Evolutionary conservation across 1,284 basidiomycete genomes (phyloP).

Genomic region (Phylloporus gajari): DNA sequence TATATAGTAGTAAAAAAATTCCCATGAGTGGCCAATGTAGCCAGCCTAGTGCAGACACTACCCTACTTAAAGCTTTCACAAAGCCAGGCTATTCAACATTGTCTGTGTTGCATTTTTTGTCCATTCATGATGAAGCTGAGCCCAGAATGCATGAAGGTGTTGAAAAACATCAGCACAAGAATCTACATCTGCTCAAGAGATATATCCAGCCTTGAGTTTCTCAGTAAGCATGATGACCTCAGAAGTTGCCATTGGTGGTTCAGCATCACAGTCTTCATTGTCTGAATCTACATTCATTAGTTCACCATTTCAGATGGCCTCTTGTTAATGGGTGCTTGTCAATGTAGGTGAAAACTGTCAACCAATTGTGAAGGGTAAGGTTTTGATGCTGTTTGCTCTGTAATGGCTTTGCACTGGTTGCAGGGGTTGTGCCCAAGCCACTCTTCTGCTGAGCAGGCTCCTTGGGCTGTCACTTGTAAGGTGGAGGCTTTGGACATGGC

Average conservation of each 20-base stretch:
- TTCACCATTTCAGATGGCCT: background rate
- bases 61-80: background rate
- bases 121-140: background rate
- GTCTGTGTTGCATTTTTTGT: background rate
- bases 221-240: background rate
- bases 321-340: background rate
- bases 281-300: background rate
- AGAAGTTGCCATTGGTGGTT: background rate
- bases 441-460: background rate
- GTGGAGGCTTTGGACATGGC: background rate
- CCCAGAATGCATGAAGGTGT: background rate
- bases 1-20: slow-evolving; percentile 1
- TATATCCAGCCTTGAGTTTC: background rate
- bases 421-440: background rate
- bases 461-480: background rate
- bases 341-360: slow-evolving; percentile 7
- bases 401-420: background rate
- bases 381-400: background rate
- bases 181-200: background rate
- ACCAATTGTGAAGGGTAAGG: slow-evolving; percentile 8
- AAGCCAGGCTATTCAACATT: background rate
- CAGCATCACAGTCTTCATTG: background rate
- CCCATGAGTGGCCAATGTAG: background rate
- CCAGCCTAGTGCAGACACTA: background rate
- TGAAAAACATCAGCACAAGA: background rate